Evolutionary conservation across 106 monocot genomes (phyloP).

Genomic region (Hemerocallis citrina): DNA sequence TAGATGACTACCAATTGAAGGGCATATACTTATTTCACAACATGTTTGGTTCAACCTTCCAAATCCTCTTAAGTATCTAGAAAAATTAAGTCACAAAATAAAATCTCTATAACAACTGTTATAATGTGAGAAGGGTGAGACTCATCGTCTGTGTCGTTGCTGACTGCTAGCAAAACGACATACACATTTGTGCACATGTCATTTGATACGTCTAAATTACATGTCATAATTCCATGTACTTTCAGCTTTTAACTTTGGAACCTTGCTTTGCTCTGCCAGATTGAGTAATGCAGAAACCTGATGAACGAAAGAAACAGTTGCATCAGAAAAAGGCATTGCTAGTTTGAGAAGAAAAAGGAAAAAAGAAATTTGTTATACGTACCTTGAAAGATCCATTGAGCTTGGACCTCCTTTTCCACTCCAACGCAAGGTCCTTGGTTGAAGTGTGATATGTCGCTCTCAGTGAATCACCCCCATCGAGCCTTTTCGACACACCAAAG

Average conservation of each 20-base stretch:
- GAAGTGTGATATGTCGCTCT: constrained; percentile 34
- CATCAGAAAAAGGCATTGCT: background rate
- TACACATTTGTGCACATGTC: too few species aligned
- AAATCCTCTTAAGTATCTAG: too few species aligned
- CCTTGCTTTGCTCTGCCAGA: background rate
- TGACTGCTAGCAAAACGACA: too few species aligned
- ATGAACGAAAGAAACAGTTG: background rate
- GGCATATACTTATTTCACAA: too few species aligned
- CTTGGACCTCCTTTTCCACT: constrained; percentile 49
- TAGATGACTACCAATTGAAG: too few species aligned
- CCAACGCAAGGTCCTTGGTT: constrained; percentile 31
- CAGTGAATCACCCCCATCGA: constrained; percentile 26
- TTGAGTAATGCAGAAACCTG: constrained; percentile 18
- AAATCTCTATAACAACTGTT: too few species aligned
- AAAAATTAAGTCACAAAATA: too few species aligned
- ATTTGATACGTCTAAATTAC: background rate
- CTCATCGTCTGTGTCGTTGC: too few species aligned
- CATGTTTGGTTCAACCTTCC: too few species aligned
- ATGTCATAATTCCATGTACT: constrained; percentile 16
- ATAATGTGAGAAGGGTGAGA: too few species aligned
- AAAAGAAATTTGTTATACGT: background rate
- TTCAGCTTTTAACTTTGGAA: constrained; percentile 13
- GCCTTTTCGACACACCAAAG: constrained; percentile 31
- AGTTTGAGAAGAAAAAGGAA: background rate
- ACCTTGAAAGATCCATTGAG: constrained; percentile 59